Evolutionary conservation across 169 alveolate genomes (phyloP).

Genomic region (Cryptosporidium ubiquitum): DNA sequence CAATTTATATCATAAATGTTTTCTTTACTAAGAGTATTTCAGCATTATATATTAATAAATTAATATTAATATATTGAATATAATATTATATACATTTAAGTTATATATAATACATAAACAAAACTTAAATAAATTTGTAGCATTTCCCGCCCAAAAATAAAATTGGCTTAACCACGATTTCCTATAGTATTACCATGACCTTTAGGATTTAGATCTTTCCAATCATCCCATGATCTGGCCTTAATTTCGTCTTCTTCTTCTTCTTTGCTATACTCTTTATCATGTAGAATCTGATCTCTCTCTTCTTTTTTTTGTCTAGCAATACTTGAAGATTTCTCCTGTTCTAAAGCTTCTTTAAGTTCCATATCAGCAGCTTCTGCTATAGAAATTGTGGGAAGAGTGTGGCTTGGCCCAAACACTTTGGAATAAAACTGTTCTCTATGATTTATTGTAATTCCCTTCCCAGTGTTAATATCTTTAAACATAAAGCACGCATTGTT

Average conservation of each 20-base stretch:
- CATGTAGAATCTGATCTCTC: slow-evolving; percentile 7
- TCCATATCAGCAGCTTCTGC: slow-evolving; percentile 73
- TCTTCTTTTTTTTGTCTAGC: slow-evolving; percentile 21
- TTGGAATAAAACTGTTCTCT: slow-evolving; percentile 25
- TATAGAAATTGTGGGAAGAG: slow-evolving; percentile 64
- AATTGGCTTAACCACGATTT: slow-evolving; percentile 48
- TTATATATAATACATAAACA: not conserved
- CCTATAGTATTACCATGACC: slow-evolving; percentile 81
- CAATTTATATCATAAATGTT: not conserved
- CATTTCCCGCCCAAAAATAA: not conserved
- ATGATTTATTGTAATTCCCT: not conserved
- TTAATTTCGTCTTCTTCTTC: slow-evolving; percentile 80
- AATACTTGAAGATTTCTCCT: slow-evolving; percentile 25
- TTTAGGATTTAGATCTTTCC: slow-evolving; percentile 82
- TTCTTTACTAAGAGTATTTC: too few relatives aligned
- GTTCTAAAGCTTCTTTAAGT: slow-evolving; percentile 36
- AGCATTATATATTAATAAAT: too few relatives aligned
- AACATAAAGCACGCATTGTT: not conserved
- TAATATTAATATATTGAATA: too few relatives aligned
- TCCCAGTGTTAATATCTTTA: not conserved
- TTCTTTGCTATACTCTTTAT: slow-evolving; percentile 58
- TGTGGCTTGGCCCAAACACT: slow-evolving; percentile 66
- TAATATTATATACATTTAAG: too few relatives aligned
- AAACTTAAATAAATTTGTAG: not conserved
- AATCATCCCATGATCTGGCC: slow-evolving; percentile 81